Evolutionary conservation across 1,284 basidiomycete species (phyloP).

Genomic region (Rhodofomes roseus): DNA sequence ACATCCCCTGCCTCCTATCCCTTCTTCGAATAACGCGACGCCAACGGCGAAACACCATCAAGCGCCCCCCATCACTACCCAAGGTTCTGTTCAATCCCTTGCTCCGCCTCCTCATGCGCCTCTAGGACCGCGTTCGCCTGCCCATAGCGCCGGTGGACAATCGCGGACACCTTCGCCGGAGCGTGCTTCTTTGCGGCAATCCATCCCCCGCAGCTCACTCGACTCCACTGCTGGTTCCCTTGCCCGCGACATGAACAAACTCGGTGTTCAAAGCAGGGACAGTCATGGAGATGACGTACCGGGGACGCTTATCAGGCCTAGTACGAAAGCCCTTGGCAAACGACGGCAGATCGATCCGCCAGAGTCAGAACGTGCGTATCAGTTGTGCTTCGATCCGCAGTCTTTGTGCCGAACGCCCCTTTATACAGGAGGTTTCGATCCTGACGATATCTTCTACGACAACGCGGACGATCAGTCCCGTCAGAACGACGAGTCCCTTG

Average conservation of each 20-base stretch:
- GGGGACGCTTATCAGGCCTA: constrained; percentile 46
- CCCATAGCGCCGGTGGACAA: constrained; percentile 32
- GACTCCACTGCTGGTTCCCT: constrained; percentile 11
- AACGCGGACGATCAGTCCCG: constrained; percentile 26
- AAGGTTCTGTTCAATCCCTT: constrained; percentile 34
- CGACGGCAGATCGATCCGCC: constrained; percentile 49
- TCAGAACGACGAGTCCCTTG: constrained; percentile 27
- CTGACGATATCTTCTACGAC: constrained; percentile 42
- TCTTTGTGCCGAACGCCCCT: background rate
- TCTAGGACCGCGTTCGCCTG: constrained; percentile 64
- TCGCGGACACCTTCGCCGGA: constrained; percentile 56
- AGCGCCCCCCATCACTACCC: constrained; percentile 7
- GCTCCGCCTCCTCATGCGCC: constrained; percentile 64
- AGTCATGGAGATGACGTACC: constrained; percentile 15
- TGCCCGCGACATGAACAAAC: constrained; percentile 9
- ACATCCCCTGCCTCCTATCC: constrained; percentile 14
- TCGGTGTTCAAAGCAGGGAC: constrained; percentile 12
- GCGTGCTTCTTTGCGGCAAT: constrained; percentile 12
- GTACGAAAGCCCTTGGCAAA: constrained; percentile 81
- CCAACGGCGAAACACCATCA: constrained; percentile 19
- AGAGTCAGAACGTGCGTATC: constrained; percentile 40
- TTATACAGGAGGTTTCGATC: constrained; percentile 34
- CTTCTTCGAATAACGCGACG: constrained; percentile 19
- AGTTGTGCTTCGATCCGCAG: too few species aligned
- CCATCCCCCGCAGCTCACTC: constrained; percentile 12